These are phyloP conservation scores for Exserohilum rostratum DNA, from an alignment of 2,329 filamentous ascomycete species.

Conservation along the genomic window DNA sequence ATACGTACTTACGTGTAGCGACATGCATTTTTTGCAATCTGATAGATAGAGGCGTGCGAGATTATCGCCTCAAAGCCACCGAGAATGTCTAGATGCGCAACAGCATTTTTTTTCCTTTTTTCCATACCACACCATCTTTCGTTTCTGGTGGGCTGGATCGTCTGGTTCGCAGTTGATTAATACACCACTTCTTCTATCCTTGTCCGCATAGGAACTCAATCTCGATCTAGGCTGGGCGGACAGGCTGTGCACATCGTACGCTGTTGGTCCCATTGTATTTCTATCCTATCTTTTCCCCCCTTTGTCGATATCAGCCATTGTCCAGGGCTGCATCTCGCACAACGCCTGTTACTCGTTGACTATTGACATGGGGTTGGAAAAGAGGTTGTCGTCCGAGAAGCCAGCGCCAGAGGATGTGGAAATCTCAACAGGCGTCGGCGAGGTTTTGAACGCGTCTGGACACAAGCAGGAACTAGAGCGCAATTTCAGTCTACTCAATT, in stretches of 20 bases:
- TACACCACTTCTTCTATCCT: too few relatives aligned
- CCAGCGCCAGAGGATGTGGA: constrained; percentile 18
- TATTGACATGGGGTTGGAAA: constrained; percentile 10
- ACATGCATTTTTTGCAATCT: constrained; percentile 1
- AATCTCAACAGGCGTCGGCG: constrained; percentile 31
- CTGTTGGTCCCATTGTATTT: too few relatives aligned
- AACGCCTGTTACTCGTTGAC: neutral
- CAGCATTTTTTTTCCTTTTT: neutral
- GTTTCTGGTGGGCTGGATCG: neutral
- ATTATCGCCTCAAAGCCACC: neutral
- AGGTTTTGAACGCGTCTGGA: constrained; percentile 57
- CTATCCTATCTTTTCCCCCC: too few relatives aligned
- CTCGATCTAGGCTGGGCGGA: too few relatives aligned
- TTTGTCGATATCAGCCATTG: neutral
- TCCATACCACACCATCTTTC: neutral
- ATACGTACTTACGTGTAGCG: constrained; percentile 18
- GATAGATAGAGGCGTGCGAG: constrained; percentile 18
- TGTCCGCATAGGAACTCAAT: too few relatives aligned
- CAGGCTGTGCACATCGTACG: too few relatives aligned
- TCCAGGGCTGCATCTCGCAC: neutral
- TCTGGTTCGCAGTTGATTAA: too few relatives aligned
- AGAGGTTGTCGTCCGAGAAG: constrained; percentile 18
- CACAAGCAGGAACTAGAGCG: constrained; percentile 60
- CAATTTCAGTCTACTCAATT: constrained; percentile 56
- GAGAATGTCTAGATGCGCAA: neutral